These are phyloP conservation scores for Apiotrichum veenhuisii DNA, from an alignment of 1,284 basidiomycete genomes.

Conservation along the genomic window DNA sequence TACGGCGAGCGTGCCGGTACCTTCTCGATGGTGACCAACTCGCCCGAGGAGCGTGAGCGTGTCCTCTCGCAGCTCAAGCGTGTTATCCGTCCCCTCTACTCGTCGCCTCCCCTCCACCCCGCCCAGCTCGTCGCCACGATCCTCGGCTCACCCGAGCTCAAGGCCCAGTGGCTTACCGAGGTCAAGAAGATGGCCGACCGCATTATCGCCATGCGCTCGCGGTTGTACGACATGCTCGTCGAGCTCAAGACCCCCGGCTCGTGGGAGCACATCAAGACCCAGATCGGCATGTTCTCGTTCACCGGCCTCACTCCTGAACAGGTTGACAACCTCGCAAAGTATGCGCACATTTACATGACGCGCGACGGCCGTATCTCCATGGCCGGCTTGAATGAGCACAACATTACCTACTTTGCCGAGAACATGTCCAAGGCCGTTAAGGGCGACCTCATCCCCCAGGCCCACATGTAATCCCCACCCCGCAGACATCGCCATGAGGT, in stretches of 20 bases:
- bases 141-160: constrained; percentile 69
- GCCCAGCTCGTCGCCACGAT: constrained; percentile 84
- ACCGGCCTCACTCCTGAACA: constrained; percentile 75
- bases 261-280: constrained; percentile 94
- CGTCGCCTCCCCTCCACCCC: constrained; percentile 94
- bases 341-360: constrained; percentile 83
- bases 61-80: constrained; percentile 93
- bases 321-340: constrained; percentile 79
- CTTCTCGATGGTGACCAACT: constrained; percentile 74
- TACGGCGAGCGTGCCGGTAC: constrained; percentile 96
- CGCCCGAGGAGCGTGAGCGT: constrained; percentile 77
- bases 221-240: constrained; percentile 73
- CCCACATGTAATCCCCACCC: not conserved
- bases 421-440: constrained; percentile 76
- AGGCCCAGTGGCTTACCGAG: constrained; percentile 79
- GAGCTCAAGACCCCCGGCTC: constrained; percentile 85
- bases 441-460: constrained; percentile 52
- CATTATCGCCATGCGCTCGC: constrained; percentile 92
- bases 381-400: constrained; percentile 86
- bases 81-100: constrained; percentile 95
- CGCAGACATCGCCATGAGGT: too few species aligned
- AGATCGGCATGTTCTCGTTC: constrained; percentile 77
- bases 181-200: constrained; percentile 93
- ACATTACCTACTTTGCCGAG: constrained; percentile 85
- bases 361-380: constrained; percentile 80